Percentiles rank a stretch among this genome's conserved stretches.
Evolutionary conservation across 2,329 filamentous ascomycete species (phyloP).

Genomic region (Tolypocladium nubicola): DNA sequence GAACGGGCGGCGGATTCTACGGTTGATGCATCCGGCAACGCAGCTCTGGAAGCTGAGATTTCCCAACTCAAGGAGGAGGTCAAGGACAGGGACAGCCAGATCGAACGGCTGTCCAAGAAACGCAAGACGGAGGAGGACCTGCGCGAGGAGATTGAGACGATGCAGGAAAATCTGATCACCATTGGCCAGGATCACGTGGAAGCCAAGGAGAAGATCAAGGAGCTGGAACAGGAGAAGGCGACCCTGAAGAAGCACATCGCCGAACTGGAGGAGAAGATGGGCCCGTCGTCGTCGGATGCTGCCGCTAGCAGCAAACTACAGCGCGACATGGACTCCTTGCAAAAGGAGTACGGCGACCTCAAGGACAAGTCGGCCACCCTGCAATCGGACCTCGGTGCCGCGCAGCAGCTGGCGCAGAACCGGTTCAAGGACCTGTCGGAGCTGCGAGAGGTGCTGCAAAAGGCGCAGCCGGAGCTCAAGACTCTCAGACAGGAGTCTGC

Average conservation of each 20-base stretch:
- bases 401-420: slow-evolving; percentile 75
- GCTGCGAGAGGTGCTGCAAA: slow-evolving; percentile 67
- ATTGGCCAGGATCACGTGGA: slow-evolving; percentile 79
- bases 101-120: slow-evolving; percentile 60
- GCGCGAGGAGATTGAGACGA: slow-evolving; percentile 73
- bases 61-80: slow-evolving; percentile 41
- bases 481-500: slow-evolving; percentile 67
- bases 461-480: slow-evolving; percentile 77
- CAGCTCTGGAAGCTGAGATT: slow-evolving; percentile 37
- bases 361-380: slow-evolving; percentile 59
- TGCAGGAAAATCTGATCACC: slow-evolving; percentile 68
- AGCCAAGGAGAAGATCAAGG: slow-evolving; percentile 66
- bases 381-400: slow-evolving; percentile 75
- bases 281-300: slow-evolving; percentile 19
- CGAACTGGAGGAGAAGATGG: slow-evolving; percentile 62
- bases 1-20: slow-evolving; percentile 2
- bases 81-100: slow-evolving; percentile 58
- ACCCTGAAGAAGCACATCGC: slow-evolving; percentile 51
- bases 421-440: slow-evolving; percentile 84
- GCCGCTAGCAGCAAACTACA: slow-evolving; percentile 44
- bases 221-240: slow-evolving; percentile 57
- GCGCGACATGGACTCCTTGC: slow-evolving; percentile 46
- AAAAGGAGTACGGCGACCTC: slow-evolving; percentile 52
- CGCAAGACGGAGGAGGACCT: slow-evolving; percentile 68
- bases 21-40: slow-evolving; percentile 16